Base-by-base conservation (phyloP, 495 filamentous ascomycete species). In the Penicillium atrosanguineum region DNA sequence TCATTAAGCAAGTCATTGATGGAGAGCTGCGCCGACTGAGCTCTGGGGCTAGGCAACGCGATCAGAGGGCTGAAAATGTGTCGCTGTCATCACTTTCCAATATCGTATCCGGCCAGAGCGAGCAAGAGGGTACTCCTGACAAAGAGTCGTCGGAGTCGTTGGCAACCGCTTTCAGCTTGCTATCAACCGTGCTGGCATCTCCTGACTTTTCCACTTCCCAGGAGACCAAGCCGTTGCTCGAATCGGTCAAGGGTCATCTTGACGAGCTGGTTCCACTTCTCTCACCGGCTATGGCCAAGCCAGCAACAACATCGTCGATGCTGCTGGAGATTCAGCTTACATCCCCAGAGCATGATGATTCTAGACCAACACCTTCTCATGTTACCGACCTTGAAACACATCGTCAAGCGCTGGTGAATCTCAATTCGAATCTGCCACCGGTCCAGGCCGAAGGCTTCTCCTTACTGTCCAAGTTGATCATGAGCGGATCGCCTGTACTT, bases 381-480 rank as follows among this genome's bases (percentile, higher is more conserved):
- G 59, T 79, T 12, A 78, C 85, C 50, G 86, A 91, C 60, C 79
- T 83, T 26, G 85, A 89, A 49, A 86, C 78, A 0, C 88, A 94
- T 59, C 79, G 74, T 46, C 77, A 88, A 16, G 88, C 88, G 6
- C 73, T 94, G 26, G 81, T 78, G 1, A 89, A 92, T 61, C 83
- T 94, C 49, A 85, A 84, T 18, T 88, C 90, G 49, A 80, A 85
- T 0, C 83, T 89, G 0, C 81, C 89, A 7, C 90, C 90, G 0
- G 85, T 92, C 9, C 83, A 89, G 26, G 85, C 83, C 6, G 87
- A 94, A 64, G 90, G 89, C 9, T 81, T 95, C 34, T 84, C 85
- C 19, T 78, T 90, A 1, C 69, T 95, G 15, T 82, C 83, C 0
- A 72, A 73, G 28, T 69, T 95, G 16, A 83, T 94, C 57, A 71